Evolutionary conservation across 148 eudicot species (phyloP).

Genomic region (Agrostemma githago): DNA sequence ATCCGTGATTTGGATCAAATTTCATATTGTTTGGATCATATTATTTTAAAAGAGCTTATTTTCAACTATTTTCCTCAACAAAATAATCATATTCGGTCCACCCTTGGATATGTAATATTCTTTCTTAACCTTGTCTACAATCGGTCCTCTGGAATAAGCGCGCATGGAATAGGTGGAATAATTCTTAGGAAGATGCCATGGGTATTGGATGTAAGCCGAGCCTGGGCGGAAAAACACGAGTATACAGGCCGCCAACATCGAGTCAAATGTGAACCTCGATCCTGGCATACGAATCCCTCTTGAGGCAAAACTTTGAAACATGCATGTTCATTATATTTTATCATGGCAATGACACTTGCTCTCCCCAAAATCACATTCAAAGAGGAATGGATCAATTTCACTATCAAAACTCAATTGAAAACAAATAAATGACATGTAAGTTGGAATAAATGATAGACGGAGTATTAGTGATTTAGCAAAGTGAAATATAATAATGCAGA

Average conservation of each 20-base stretch:
- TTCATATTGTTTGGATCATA: too few species aligned
- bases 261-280: constrained; percentile 94
- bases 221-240: constrained; percentile 95
- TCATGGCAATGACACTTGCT: constrained; percentile 84
- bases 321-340: constrained; percentile 89
- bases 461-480: too few species aligned
- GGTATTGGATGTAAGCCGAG: constrained; percentile 83
- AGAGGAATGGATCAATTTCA: too few species aligned
- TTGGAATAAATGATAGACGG: too few species aligned
- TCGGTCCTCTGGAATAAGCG: constrained; percentile 68
- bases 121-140: constrained; percentile 76
- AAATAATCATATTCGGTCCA: constrained; percentile 49
- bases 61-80: constrained; percentile 86
- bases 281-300: constrained; percentile 96
- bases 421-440: too few species aligned
- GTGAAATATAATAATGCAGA: too few species aligned
- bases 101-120: constrained; percentile 64
- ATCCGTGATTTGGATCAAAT: too few species aligned
- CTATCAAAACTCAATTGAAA: too few species aligned
- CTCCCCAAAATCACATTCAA: constrained; percentile 78
- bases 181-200: constrained; percentile 91
- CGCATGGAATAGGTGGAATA: constrained; percentile 69
- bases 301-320: constrained; percentile 91
- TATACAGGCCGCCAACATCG: constrained; percentile 92
- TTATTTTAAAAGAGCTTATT: constrained; percentile 63